These are phyloP conservation scores for Haplographium delicatum DNA, from an alignment of 495 filamentous ascomycete species.

Conservation along the genomic window DNA sequence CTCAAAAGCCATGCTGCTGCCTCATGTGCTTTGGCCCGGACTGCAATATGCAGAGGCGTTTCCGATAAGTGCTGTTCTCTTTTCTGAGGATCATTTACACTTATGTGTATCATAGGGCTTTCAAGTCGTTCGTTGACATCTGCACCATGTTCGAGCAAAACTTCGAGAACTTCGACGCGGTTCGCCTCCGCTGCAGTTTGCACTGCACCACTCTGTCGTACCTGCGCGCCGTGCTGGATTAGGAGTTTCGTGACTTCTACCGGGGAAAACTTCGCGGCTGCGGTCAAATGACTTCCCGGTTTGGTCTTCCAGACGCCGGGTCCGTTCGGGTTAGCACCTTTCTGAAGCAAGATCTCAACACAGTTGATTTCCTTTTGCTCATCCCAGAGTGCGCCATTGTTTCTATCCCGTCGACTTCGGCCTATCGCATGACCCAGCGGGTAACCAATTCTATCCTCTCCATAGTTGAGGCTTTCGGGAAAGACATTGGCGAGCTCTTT, in stretches of 20 bases:
- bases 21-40: neutral
- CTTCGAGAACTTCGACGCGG: conserved; percentile 18
- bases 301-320: neutral
- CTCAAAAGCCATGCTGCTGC: neutral
- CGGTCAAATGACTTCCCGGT: neutral
- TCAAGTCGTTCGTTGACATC: conserved; percentile 22
- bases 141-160: conserved; percentile 27
- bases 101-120: neutral
- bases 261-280: neutral
- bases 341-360: neutral
- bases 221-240: conserved; percentile 14
- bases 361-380: neutral
- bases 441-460: neutral
- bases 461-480: neutral
- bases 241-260: conserved; percentile 6
- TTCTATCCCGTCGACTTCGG: neutral
- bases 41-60: neutral
- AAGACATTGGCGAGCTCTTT: neutral
- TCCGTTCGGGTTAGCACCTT: neutral
- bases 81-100: neutral
- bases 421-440: neutral
- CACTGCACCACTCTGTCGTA: conserved; percentile 17
- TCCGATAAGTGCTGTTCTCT: neutral
- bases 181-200: conserved; percentile 29
- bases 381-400: neutral